A percentile compares a stretch with the other conserved stretches of the same genome.
Evolutionary conservation across 495 filamentous ascomycete genomes (phyloP).

Genomic region (Penicillium maclennaniae): DNA sequence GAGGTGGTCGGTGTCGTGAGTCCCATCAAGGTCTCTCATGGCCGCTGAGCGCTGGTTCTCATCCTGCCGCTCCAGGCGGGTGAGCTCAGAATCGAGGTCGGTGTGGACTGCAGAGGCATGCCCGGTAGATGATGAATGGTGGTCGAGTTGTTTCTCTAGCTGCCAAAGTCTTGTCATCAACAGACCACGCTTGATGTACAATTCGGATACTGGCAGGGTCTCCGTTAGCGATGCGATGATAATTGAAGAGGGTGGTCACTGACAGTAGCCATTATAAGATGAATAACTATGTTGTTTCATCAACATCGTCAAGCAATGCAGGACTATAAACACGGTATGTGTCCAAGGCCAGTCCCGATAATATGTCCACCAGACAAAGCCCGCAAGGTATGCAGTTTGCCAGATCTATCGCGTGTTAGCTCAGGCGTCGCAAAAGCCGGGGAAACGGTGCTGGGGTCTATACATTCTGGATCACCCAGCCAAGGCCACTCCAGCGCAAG

Average conservation of each 20-base stretch:
- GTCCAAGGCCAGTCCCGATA: constrained; percentile 75
- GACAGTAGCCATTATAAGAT: constrained; percentile 68
- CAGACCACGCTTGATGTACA: constrained; percentile 45
- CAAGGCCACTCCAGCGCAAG: constrained; percentile 58
- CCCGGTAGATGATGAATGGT: background rate
- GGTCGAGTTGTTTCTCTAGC: constrained; percentile 26
- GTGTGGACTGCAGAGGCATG: constrained; percentile 1
- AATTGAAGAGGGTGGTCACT: constrained; percentile 4
- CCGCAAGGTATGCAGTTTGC: constrained; percentile 58
- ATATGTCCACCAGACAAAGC: constrained; percentile 56
- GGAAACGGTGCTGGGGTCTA: constrained; percentile 6
- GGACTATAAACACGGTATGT: constrained; percentile 65
- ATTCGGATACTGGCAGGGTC: constrained; percentile 47
- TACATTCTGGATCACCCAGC: constrained; percentile 67
- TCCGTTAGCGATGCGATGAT: constrained; percentile 1
- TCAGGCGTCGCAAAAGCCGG: background rate
- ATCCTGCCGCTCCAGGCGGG: constrained; percentile 1
- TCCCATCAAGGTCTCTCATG: constrained; percentile 3
- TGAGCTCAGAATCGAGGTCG: constrained; percentile 4
- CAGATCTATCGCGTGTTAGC: constrained; percentile 40
- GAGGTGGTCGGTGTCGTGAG: constrained; percentile 38
- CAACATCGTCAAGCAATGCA: constrained; percentile 66
- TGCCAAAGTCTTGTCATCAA: constrained; percentile 43
- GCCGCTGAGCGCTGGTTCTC: constrained; percentile 1
- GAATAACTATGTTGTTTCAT: constrained; percentile 80